These are phyloP conservation scores for Eragrostis curvula DNA, from an alignment of 176 grass and related monocot genomes.

Conservation along the genomic window DNA sequence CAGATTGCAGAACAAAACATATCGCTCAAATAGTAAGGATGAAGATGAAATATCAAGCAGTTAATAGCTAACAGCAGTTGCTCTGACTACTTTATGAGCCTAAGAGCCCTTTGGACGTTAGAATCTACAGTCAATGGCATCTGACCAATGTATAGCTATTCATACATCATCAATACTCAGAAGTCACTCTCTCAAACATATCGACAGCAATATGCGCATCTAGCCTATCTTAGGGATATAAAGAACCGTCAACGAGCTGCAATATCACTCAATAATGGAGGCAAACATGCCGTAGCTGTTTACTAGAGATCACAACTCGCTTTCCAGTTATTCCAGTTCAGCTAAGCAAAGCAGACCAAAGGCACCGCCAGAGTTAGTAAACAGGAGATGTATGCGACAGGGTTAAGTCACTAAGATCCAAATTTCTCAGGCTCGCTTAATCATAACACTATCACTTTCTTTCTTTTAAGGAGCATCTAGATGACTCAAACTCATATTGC, in stretches of 20 bases:
- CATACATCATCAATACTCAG: slow-evolving; percentile 14
- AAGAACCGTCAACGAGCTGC: slow-evolving; percentile 31
- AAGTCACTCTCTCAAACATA: slow-evolving; percentile 41
- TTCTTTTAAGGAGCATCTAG: slow-evolving; percentile 24
- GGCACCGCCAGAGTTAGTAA: slow-evolving; percentile 39
- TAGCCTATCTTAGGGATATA: slow-evolving; percentile 32
- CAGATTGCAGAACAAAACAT: background rate
- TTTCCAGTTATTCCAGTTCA: slow-evolving; percentile 63
- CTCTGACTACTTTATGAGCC: background rate
- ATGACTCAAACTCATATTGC: slow-evolving; percentile 35
- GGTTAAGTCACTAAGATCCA: slow-evolving; percentile 34
- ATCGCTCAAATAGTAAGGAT: background rate
- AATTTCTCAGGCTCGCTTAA: slow-evolving; percentile 29
- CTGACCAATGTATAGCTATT: background rate
- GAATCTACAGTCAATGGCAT: background rate
- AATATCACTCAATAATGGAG: slow-evolving; percentile 44
- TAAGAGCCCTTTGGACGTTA: background rate
- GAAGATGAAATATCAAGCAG: no score
- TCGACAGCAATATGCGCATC: slow-evolving; percentile 24
- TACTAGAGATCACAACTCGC: slow-evolving; percentile 21
- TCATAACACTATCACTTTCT: slow-evolving; percentile 41
- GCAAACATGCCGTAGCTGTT: slow-evolving; percentile 45
- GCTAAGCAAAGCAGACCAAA: slow-evolving; percentile 33
- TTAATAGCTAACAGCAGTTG: background rate
- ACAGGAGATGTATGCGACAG: slow-evolving; percentile 13